These are phyloP conservation scores for Penicillium salamii DNA, from an alignment of 495 filamentous ascomycete genomes.

Conservation along the genomic window DNA sequence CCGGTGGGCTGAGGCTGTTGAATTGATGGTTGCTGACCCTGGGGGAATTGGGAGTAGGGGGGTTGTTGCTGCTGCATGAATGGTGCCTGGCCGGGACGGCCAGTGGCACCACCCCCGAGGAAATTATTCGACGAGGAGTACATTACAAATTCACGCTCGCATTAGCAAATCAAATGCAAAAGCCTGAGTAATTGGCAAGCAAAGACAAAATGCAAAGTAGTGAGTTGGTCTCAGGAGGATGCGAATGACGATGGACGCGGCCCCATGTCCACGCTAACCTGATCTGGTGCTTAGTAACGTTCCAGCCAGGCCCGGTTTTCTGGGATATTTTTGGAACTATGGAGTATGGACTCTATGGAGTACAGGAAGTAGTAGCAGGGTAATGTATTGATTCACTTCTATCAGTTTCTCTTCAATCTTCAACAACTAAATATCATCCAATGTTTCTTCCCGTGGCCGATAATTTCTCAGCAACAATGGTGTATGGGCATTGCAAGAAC, in stretches of 20 bases:
- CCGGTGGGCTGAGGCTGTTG: slow-evolving; percentile 58
- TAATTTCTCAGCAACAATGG: too few relatives aligned
- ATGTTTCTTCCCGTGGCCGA: too few relatives aligned
- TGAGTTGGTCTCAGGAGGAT: slow-evolving; percentile 27
- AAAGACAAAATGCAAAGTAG: slow-evolving; percentile 16
- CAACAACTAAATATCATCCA: too few relatives aligned
- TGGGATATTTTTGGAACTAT: slow-evolving; percentile 7
- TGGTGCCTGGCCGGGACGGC: slow-evolving; percentile 64
- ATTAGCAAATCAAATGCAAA: slow-evolving; percentile 26
- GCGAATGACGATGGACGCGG: slow-evolving; percentile 31
- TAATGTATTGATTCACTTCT: slow-evolving; percentile 6
- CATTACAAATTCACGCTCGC: slow-evolving; percentile 53
- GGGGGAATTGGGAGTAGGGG: slow-evolving; percentile 46
- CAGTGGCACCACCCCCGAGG: slow-evolving; percentile 70
- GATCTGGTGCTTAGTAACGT: slow-evolving; percentile 23
- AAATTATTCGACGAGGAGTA: slow-evolving; percentile 86
- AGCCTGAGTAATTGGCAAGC: slow-evolving; percentile 22
- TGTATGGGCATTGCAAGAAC: neutral
- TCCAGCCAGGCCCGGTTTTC: too few relatives aligned
- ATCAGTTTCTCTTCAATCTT: too few relatives aligned
- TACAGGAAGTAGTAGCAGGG: too few relatives aligned
- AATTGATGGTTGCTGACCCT: slow-evolving; percentile 43
- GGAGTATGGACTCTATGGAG: too few relatives aligned
- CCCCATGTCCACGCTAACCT: slow-evolving; percentile 21
- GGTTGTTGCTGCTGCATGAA: slow-evolving; percentile 47